Conservation (phyloP, 2,329 filamentous ascomycete genomes). For the Colletotrichum filicis region DNA sequence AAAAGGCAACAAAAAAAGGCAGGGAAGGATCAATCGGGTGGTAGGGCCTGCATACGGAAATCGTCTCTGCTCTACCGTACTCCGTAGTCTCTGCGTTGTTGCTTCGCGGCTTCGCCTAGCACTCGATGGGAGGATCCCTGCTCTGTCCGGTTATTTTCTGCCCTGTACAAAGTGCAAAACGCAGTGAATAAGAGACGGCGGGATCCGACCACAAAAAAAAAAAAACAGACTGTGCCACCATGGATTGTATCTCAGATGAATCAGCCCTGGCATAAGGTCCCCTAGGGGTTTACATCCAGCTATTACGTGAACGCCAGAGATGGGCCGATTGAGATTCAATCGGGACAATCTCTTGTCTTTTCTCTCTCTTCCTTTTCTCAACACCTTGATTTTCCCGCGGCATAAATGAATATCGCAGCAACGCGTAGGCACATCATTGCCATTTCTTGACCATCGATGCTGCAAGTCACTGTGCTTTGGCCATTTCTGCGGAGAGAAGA, state of each 20-base stretch:
- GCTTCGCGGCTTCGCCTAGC: neutral
- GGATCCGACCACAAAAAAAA: neutral
- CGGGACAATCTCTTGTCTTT: neutral
- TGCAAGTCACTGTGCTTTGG: conserved; percentile 17
- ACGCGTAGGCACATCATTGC: neutral
- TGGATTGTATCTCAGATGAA: neutral
- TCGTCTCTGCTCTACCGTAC: neutral
- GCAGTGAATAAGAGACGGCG: neutral
- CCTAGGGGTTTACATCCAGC: neutral
- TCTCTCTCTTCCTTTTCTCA: neutral
- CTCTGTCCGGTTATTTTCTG: neutral
- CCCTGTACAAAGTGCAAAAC: neutral
- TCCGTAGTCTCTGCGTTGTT: neutral
- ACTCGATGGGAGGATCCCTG: neutral
- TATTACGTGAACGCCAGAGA: neutral
- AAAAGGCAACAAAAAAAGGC: neutral
- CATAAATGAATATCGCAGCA: neutral
- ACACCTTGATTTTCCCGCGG: neutral
- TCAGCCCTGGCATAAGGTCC: neutral
- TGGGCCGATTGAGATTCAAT: neutral
- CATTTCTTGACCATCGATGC: neutral
- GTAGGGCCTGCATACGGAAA: conserved; percentile 16
- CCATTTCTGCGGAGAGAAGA: neutral
- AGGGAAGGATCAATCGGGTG: neutral
- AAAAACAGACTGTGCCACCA: neutral